These are phyloP conservation scores for Vitis hybrid DNA, from an alignment of 177 flowering plant genomes.

Conservation along the genomic window DNA sequence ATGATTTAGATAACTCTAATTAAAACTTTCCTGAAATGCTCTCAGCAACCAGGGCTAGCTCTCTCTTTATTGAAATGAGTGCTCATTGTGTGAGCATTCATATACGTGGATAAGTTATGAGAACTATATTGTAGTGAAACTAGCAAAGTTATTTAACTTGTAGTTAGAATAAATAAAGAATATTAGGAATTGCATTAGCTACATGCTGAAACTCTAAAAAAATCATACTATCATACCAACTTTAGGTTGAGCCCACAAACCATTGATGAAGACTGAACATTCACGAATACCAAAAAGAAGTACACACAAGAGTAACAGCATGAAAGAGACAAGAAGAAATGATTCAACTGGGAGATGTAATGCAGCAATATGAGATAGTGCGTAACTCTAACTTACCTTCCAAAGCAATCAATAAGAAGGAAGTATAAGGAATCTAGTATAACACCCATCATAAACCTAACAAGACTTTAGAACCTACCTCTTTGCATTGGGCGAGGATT, in stretches of 20 bases:
- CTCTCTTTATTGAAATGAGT: too few species aligned
- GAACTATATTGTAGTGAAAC: neutral
- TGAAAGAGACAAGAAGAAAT: constrained; percentile 1
- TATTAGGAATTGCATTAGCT: too few species aligned
- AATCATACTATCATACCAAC: too few species aligned
- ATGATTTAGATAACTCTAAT: too few species aligned
- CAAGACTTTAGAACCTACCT: constrained; percentile 26
- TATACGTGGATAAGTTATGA: neutral
- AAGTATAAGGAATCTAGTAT: neutral
- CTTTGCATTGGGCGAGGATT: constrained; percentile 17
- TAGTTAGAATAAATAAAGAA: too few species aligned
- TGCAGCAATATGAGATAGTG: neutral
- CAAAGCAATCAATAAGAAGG: neutral
- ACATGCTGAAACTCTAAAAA: too few species aligned
- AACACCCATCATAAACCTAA: neutral
- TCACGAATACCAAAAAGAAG: neutral
- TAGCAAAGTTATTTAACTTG: too few species aligned
- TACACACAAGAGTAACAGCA: neutral
- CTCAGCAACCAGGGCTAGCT: too few species aligned
- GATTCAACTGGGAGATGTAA: neutral
- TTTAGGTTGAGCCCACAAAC: too few species aligned
- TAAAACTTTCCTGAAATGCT: too few species aligned
- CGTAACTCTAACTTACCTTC: too few species aligned
- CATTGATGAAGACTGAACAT: neutral
- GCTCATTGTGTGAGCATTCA: neutral